Conservation (phyloP, 352 stramenopile species). For the Phytopythium helicoides region DNA sequence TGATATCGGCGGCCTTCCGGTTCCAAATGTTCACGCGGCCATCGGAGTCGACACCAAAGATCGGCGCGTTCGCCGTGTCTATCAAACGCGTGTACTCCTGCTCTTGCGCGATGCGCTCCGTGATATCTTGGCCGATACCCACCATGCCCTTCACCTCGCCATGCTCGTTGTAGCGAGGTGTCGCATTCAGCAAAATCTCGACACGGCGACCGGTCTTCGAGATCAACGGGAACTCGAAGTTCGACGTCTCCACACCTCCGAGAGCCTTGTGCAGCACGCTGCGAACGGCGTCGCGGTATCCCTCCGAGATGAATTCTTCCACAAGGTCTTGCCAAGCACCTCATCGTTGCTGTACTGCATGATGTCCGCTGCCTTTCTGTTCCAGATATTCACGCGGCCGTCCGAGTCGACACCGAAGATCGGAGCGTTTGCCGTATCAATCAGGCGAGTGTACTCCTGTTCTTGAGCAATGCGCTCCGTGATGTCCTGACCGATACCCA, state of each 20-base stretch:
- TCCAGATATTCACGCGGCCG: conserved; percentile 67
- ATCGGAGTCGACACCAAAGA: conserved; percentile 80
- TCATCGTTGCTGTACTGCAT: conserved; percentile 64
- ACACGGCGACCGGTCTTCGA: conserved; percentile 74
- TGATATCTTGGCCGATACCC: conserved; percentile 83
- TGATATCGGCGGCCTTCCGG: conserved; percentile 84
- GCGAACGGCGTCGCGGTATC: conserved; percentile 28
- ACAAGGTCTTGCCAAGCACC: conserved; percentile 62
- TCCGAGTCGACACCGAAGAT: conserved; percentile 79
- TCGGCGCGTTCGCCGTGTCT: conserved; percentile 80
- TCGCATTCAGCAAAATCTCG: conserved; percentile 78
- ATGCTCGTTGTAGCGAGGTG: conserved; percentile 56
- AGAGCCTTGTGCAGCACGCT: conserved; percentile 34
- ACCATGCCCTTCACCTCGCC: conserved; percentile 68
- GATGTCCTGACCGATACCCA: no score
- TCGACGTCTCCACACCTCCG: conserved; percentile 62
- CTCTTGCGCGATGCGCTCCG: conserved; percentile 72
- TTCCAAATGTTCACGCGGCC: conserved; percentile 91
- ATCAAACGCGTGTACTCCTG: conserved; percentile 82
- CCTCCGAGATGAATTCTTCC: conserved; percentile 59
- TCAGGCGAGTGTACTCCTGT: no score
- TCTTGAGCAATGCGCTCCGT: no score
- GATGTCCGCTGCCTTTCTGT: conserved; percentile 67
- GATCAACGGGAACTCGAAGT: conserved; percentile 80
- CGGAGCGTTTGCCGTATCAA: no score